Conservation (phyloP, 257 asterid genomes). For the Primulina eburnea region DNA sequence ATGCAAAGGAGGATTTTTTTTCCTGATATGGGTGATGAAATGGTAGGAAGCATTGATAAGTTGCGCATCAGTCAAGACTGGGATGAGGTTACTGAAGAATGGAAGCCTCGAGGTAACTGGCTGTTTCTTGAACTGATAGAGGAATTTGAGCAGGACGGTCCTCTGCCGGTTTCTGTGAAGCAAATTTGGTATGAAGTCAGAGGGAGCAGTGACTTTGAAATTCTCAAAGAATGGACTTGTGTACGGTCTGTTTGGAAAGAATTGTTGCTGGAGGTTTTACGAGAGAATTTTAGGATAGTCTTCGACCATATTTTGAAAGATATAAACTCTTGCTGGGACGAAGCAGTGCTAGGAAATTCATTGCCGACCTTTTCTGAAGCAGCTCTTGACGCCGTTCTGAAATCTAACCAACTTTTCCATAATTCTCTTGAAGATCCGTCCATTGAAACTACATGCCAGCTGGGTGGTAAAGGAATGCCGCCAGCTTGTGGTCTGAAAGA, state of each 20-base stretch:
- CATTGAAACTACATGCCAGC: conserved; percentile 30
- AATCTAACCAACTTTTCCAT: conserved; percentile 30
- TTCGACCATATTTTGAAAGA: conserved; percentile 36
- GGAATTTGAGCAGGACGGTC: conserved; percentile 48
- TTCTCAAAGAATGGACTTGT: conserved; percentile 65
- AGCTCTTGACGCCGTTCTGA: conserved; percentile 26
- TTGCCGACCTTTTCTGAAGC: conserved; percentile 34
- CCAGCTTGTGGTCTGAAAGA: conserved; percentile 20
- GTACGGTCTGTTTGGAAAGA: conserved; percentile 48
- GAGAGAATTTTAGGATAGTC: conserved; percentile 40
- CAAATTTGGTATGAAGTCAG: conserved; percentile 90
- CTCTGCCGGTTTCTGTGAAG: conserved; percentile 60
- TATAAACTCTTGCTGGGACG: conserved; percentile 34
- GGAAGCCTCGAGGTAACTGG: conserved; percentile 74
- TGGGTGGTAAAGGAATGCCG: conserved; percentile 24
- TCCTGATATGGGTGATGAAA: conserved; percentile 87
- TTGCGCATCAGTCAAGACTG: conserved; percentile 65
- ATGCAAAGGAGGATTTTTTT: conserved; percentile 60
- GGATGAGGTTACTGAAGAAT: conserved; percentile 70
- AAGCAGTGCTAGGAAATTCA: conserved; percentile 32
- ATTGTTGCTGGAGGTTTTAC: conserved; percentile 44
- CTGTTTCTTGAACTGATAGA: conserved; percentile 60
- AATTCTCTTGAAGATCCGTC: conserved; percentile 37
- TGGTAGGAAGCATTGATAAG: conserved; percentile 35
- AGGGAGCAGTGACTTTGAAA: conserved; percentile 38